These are phyloP conservation scores for Aureobasidium mangrovei DNA, from an alignment of 2,329 filamentous ascomycete species.

Conservation along the genomic window DNA sequence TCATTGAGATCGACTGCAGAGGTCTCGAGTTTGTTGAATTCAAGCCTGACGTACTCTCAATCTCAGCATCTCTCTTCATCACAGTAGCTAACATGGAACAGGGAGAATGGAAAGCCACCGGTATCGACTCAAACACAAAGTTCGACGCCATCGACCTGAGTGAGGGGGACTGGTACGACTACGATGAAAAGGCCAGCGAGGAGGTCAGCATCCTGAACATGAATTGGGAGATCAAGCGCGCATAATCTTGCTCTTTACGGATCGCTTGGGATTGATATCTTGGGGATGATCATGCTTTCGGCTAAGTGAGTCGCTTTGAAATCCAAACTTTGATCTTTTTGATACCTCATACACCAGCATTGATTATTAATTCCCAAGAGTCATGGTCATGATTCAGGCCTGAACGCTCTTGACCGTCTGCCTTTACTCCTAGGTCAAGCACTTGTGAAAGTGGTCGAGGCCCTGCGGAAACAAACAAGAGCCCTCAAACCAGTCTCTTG, in stretches of 20 bases:
- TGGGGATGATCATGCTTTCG: background rate
- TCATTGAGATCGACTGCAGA: slow-evolving; percentile 88
- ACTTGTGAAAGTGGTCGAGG: no score
- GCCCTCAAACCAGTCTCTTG: no score
- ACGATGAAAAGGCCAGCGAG: slow-evolving; percentile 32
- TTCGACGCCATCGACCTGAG: slow-evolving; percentile 73
- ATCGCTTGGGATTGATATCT: background rate
- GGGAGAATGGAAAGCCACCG: slow-evolving; percentile 86
- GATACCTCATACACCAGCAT: background rate
- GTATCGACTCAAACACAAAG: slow-evolving; percentile 68
- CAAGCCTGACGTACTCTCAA: slow-evolving; percentile 65
- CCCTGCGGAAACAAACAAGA: no score
- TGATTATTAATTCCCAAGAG: background rate
- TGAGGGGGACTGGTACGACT: slow-evolving; percentile 96
- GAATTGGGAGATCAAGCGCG: slow-evolving; percentile 73
- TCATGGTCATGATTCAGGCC: background rate
- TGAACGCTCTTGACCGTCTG: background rate
- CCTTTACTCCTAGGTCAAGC: no score
- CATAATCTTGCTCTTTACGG: slow-evolving; percentile 36
- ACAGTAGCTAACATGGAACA: slow-evolving; percentile 29
- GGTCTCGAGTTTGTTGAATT: slow-evolving; percentile 90
- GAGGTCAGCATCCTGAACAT: slow-evolving; percentile 48
- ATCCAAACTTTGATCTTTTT: background rate
- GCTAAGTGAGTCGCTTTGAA: background rate
- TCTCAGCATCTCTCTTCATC: background rate